Evolutionary conservation across 176 grass and related monocot genomes (phyloP).

Genomic region (Aegilops sharonensis): DNA sequence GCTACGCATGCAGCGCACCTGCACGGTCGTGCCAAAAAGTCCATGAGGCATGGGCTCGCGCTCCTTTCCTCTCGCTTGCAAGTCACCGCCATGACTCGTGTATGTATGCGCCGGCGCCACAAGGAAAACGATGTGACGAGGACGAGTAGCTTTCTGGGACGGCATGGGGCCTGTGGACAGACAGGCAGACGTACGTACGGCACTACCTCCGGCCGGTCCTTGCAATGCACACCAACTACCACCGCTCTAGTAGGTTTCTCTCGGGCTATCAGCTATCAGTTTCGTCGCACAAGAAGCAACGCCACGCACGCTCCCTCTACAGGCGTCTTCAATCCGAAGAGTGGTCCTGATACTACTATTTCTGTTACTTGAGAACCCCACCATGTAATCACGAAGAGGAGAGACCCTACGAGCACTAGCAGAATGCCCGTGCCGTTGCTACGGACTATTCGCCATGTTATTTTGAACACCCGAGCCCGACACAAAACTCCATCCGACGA

Average conservation of each 20-base stretch:
- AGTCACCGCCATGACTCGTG: neutral
- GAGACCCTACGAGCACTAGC: too few species aligned
- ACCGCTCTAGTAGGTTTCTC: neutral
- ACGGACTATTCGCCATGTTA: too few species aligned
- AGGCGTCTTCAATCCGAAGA: too few species aligned
- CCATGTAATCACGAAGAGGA: too few species aligned
- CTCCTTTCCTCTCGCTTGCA: neutral
- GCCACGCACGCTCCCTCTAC: too few species aligned
- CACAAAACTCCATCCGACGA: too few species aligned
- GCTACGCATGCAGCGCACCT: too few species aligned
- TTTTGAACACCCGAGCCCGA: too few species aligned
- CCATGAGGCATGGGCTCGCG: neutral
- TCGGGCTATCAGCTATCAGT: neutral
- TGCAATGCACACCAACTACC: neutral
- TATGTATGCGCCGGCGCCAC: neutral
- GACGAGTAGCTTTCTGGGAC: neutral
- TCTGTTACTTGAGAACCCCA: too few species aligned
- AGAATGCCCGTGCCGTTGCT: too few species aligned
- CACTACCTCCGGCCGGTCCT: neutral
- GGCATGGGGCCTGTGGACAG: neutral
- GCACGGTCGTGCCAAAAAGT: neutral
- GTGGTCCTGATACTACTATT: too few species aligned
- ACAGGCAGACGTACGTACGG: neutral
- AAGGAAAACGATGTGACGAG: neutral
- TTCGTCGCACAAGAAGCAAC: neutral